Evolutionary conservation across 164 flowering plant species (phyloP), one percentile per base, ranked within the genome.

Genomic region (Macadamia integrifolia): DNA sequence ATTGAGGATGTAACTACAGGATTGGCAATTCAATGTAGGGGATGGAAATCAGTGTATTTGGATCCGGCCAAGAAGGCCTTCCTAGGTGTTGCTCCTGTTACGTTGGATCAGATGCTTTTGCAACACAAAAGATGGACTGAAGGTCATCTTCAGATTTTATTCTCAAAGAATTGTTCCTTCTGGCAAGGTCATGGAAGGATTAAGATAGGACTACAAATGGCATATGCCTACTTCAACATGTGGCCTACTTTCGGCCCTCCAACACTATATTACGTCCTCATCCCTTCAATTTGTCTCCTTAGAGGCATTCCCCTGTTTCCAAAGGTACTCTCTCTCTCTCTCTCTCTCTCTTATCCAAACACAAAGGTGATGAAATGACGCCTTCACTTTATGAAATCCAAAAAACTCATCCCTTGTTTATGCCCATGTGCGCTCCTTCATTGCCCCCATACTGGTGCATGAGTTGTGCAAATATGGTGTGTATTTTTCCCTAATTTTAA

Each of bases 1-100:
- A 74, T 72, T 32, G 84, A 81, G 35, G 84, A 81, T 68, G 65
- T 81, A 17, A 58, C 78, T 42, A 81, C 82, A 61, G 82, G 84
- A 3, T 53, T 81, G 40, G 50, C 82, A 59, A 81, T 81, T 30
- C 81, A 80, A 46, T 76, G 83, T 48, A 67, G 71, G 9, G 81
- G 81, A 10, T 69, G 64, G 79, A 70, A 58, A 6, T 13, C 1
- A 18, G 28, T 18, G 42, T 6, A 29, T 15, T 62, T 30, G 23
- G 61, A 50, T 43, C 84, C 80, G 2, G 61, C 65, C 7, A 66
- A 66, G 18, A 32, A 30, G 5, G 73, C 62, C 0, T 79, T 81
- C 58, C 6, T 79, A 48, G 84, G 79, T 18, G 56, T 75, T 58
- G 75, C 71, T 40, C 77, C 83, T 0, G 65, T 62, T 6, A 77